Base-by-base conservation (phyloP, 1,284 basidiomycete genomes). In the Megacollybia platyphylla region DNA sequence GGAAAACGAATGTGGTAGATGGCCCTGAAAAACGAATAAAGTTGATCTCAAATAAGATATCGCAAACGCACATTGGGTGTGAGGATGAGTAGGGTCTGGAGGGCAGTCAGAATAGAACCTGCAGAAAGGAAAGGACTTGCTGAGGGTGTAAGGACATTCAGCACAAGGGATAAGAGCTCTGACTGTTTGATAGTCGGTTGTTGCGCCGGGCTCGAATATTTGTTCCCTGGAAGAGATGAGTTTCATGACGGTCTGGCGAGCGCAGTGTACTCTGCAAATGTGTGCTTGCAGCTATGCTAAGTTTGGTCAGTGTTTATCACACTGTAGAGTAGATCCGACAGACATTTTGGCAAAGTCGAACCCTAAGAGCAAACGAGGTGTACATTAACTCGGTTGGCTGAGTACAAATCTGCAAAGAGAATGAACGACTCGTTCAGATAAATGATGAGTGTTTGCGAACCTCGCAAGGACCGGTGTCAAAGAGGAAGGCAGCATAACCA, bases 401-500 rank as follows among this genome's bases (percentile, higher is more conserved):
- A 6, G 43, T 45, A 44, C 75, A 77, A 1, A 54, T 45, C 67
- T 70, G 36, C 2, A 28, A 44, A n/a, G 47, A 42, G 36, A 18
- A 32, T 38, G 32, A 43, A 24, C 28, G 37, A 36, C 26, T 44
- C 5, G 24, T 42, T 13, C 37, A 24, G 11, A 36, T 27, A 24
- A 7, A 20, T 44, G 8, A 32, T 26, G 17, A 39, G 5, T 26
- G 5, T 15, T 36, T 36, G 35, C 15, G 15, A 10, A 49, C 64
- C 31, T 72, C 68, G 50, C 81, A 85, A 2, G 46, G 11, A 0
- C 76, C 78, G 1, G 54, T 57, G 49, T 75, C 73, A 46, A 78
- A 84, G 28, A 83, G 48, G 45, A 79, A 71, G 0, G 78, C 70
- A 11, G 74, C 76, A 53, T 74, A 81, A 0, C 61, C 54, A 3